Evolutionary conservation across 225 moss, liverwort and hornwort species (phyloP), one percentile per base, ranked within the genome.

Genomic region (Pseudisothecium myosuroides): DNA sequence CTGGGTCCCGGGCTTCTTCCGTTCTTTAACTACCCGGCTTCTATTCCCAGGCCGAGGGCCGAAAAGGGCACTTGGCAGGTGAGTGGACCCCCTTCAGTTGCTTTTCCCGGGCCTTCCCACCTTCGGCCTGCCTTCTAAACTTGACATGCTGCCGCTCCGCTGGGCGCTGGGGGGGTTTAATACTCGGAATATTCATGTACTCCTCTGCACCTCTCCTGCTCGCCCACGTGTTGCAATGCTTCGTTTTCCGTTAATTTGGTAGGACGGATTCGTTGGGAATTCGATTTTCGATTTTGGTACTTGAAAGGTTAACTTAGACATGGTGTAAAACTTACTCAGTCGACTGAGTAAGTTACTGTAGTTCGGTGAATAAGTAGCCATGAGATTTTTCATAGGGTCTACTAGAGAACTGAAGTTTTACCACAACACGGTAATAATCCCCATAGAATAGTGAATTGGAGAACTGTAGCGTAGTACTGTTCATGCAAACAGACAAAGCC

Each of bases 11-110:
- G 9, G 14, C 65, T 62, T n/a, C 49, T 84, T 87, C 89, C 47
- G n/a, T 82, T 82, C 79, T 78, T 21, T 83, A 91, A 91, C 91
- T 87, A 87, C 78, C 86, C 89, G n/a, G n/a, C n/a, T 91, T 83
- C 89, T 87, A 91, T 89, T 91, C 83, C 34, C 62, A 65, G 91
- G 41, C 2, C 4, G 28, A 14, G 32, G 43, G 78, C 85, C 45
- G 11, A 87, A 90, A 82, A 9, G 21, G 80, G 7, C 9, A 22
- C 1, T 39, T 12, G 59, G 81, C 43, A 59, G 80, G 74, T 7
- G 37, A 37, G 52, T 15, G 54, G 54, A 54, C 54, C 54, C 34
- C 29, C 31, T 21, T 20, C 54, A 45, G 45, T 45, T 13, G 14
- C 21, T 15, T 47, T 87, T 61, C 28, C 28, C 50, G 78, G 55